Percentiles rank a stretch among this genome's conserved stretches.
phyloP scores from a whole-genome alignment of 768 basidiomycete species.

The Tylopilus felleus region DNA sequence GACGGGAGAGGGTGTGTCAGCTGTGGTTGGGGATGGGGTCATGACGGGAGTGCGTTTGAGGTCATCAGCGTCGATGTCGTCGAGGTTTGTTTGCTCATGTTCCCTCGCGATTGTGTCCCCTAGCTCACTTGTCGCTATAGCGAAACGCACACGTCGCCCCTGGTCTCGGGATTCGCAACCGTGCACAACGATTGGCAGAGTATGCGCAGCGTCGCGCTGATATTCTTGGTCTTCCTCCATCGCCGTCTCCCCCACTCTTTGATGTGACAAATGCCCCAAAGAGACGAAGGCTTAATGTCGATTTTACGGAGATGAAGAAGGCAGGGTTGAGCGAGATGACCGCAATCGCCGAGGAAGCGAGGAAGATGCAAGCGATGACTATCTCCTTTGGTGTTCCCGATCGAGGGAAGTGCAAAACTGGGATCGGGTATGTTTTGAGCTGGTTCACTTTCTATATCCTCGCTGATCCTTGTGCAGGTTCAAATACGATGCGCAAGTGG shows the following conservation, averaged over 20 bases:
- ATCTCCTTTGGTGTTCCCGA: constrained; percentile 44
- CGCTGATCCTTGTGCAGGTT: constrained; percentile 36
- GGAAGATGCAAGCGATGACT: constrained; percentile 42
- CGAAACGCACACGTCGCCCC: constrained; percentile 48
- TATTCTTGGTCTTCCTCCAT: constrained; percentile 32
- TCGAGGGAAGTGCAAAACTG: constrained; percentile 31
- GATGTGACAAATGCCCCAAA: constrained; percentile 38
- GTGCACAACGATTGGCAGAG: constrained; percentile 63
- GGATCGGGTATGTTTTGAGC: constrained; percentile 42
- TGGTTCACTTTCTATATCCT: background rate
- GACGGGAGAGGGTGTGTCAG: constrained; percentile 63
- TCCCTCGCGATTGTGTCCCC: background rate
- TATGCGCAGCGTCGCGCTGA: constrained; percentile 59
- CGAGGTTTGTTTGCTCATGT: constrained; percentile 47
- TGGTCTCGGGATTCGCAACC: constrained; percentile 59
- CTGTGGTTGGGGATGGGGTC: constrained; percentile 74
- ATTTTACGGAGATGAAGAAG: constrained; percentile 22
- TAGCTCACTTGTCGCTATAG: constrained; percentile 31
- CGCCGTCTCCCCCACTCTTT: constrained; percentile 28
- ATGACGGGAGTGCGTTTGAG: constrained; percentile 76
- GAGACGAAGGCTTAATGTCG: constrained; percentile 21
- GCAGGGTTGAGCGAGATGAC: constrained; percentile 21
- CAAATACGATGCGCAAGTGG: constrained; percentile 47
- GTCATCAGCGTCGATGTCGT: constrained; percentile 62
- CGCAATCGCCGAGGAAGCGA: constrained; percentile 37